phyloP scores from a whole-genome alignment of 495 filamentous ascomycete species.

The Cetradonia linearis region DNA sequence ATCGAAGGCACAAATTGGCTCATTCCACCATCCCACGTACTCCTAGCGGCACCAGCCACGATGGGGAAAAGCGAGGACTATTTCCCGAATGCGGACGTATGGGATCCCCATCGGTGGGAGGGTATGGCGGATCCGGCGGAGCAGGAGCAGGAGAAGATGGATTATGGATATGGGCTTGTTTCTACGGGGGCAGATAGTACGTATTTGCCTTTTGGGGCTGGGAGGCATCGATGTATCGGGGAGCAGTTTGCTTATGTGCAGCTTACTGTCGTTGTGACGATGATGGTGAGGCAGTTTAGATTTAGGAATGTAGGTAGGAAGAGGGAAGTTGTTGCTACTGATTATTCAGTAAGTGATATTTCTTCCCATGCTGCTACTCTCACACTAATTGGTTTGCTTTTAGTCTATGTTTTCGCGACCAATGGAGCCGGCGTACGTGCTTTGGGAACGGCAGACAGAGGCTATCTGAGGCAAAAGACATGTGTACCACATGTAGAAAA shows the following conservation, averaged over 20 bases:
- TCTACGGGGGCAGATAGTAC: conserved; percentile 78
- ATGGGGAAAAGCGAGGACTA: conserved; percentile 58
- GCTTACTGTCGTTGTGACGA: conserved; percentile 67
- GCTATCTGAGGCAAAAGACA: background rate
- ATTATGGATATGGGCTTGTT: conserved; percentile 87
- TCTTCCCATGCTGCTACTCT: background rate
- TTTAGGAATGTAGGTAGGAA: conserved; percentile 60
- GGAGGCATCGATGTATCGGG: conserved; percentile 88
- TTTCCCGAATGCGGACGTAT: conserved; percentile 70
- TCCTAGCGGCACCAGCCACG: conserved; percentile 76
- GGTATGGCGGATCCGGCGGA: conserved; percentile 32
- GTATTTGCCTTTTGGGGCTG: conserved; percentile 94
- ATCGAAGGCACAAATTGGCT: conserved; percentile 69
- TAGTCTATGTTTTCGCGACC: conserved; percentile 44
- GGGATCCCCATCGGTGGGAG: conserved; percentile 89
- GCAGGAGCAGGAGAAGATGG: conserved; percentile 63
- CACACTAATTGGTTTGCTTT: background rate
- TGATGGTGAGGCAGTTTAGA: conserved; percentile 65
- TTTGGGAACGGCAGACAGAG: conserved; percentile 50
- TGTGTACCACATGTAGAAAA: too few species aligned
- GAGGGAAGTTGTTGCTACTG: conserved; percentile 63
- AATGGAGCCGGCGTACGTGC: conserved; percentile 51
- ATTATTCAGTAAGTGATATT: conserved; percentile 57
- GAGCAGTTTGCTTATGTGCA: conserved; percentile 97
- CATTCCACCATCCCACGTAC: conserved; percentile 64